Evolutionary conservation across 352 stramenopile genomes (phyloP).

Genomic region (Pythium phragmiticola): DNA sequence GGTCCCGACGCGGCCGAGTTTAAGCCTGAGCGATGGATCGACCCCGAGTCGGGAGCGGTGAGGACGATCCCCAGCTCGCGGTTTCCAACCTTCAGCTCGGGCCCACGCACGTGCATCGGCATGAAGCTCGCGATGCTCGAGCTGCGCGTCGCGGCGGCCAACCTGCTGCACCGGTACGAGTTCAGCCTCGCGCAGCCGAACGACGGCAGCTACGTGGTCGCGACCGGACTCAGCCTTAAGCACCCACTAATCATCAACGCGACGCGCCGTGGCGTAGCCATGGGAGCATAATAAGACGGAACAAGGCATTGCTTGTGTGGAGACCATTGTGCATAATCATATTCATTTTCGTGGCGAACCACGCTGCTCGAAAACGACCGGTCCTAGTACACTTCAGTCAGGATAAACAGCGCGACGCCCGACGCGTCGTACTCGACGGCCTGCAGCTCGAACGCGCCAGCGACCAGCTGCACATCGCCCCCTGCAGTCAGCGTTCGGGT

Average conservation of each 20-base stretch:
- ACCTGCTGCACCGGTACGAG: constrained; percentile 17
- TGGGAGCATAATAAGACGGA: neutral
- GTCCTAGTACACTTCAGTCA: constrained; percentile 8
- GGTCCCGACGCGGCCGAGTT: constrained; percentile 51
- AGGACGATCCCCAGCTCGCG: constrained; percentile 4
- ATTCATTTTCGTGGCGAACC: too few relatives aligned
- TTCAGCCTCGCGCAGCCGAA: constrained; percentile 15
- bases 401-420: constrained; percentile 11
- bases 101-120: constrained; percentile 44
- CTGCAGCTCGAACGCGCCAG: constrained; percentile 4
- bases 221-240: constrained; percentile 15
- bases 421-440: constrained; percentile 1
- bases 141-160: constrained; percentile 18
- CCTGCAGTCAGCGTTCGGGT: neutral
- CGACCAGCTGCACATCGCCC: constrained; percentile 8
- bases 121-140: constrained; percentile 52
- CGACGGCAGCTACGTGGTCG: constrained; percentile 12
- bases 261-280: neutral
- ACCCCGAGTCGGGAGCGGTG: constrained; percentile 7
- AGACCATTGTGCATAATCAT: too few relatives aligned
- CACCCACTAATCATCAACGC: constrained; percentile 7
- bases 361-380: too few relatives aligned
- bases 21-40: constrained; percentile 59
- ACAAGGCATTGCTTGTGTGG: too few relatives aligned
- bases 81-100: constrained; percentile 41